Base-by-base conservation (phyloP, 345 rosid species). In the Pelargonium nanum region DNA sequence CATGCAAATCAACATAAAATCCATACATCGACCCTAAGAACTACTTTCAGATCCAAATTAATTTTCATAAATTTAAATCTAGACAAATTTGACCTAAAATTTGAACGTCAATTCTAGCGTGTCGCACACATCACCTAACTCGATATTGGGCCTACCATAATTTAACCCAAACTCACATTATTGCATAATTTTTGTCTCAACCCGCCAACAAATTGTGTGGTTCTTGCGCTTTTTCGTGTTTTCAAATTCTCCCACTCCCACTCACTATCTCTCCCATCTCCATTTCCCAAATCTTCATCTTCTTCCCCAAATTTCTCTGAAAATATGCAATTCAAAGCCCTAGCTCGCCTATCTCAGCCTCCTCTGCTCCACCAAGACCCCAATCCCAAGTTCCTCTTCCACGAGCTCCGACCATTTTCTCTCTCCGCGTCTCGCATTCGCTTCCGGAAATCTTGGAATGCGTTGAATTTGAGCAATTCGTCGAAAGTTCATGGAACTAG, bases 281-380 rank as follows among this genome's bases (percentile, higher is more conserved):
- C n/a, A n/a, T 21, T 1, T 10, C 3, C n/a, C 12, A n/a, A 32
- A 2, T 34, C 55, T 20, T 24, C 30, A 17, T 56, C 56, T 24
- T 53, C 15, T 6, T 54, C 55, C 21, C 54, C 53, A 57, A 19
- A 19, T 53, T 30, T 17, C 50, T 26, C 16, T 6, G 9, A n/a
- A 21, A 73, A 65, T 58, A 77, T 79, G 83, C 75, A 68, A 30
- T 62, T 75, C 79, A 81, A 67, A 74, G 10, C 76, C 74, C 60
- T 76, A 22, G 10, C 55, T 52, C 70, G 16, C 6, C 61, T 77
- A 57, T 73, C 75, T 19, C 57, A 55, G 24, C 10, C 65, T 53
- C 70, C 64, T 50, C 60, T 57, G 16, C 73, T 24, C 19, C 65
- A 44, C 20, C 59, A 57, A 59, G 72, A 63, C 67, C 63, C 69